A percentile compares a stretch with the other conserved stretches of the same genome.
Evolutionary conservation across 768 basidiomycete species (phyloP).

Genomic region (Solioccasus polychromus): DNA sequence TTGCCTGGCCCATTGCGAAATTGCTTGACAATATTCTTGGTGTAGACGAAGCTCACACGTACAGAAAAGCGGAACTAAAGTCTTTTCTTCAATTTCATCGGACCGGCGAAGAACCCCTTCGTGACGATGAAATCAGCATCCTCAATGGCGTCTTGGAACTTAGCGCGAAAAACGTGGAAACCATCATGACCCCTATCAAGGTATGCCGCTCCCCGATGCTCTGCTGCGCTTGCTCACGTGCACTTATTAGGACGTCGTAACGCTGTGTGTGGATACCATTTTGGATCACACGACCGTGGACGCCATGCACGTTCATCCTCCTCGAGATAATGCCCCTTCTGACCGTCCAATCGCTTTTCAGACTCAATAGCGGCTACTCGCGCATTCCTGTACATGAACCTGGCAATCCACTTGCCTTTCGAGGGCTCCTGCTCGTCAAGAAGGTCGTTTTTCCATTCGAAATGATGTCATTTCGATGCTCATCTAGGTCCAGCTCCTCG

Average conservation of each 20-base stretch:
- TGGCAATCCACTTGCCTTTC: conserved; percentile 63
- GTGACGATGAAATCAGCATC: conserved; percentile 81
- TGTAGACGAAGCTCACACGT: conserved; percentile 63
- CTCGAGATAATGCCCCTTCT: conserved; percentile 1
- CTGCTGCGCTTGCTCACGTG: too few species aligned
- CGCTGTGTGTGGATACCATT: conserved; percentile 72
- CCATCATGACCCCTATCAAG: conserved; percentile 80
- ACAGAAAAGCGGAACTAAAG: conserved; percentile 80
- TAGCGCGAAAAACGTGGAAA: conserved; percentile 69
- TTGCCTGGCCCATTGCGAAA: conserved; percentile 70
- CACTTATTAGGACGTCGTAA: conserved; percentile 67
- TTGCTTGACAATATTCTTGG: conserved; percentile 84
- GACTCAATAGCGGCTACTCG: conserved; percentile 81
- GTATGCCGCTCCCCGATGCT: conserved; percentile 34
- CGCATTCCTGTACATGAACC: conserved; percentile 87
- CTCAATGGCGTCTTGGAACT: conserved; percentile 78
- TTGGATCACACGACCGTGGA: conserved; percentile 80
- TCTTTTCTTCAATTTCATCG: conserved; percentile 80
- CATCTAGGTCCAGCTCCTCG: conserved; percentile 56
- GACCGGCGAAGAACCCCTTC: conserved; percentile 66
- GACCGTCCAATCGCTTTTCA: conserved; percentile 26
- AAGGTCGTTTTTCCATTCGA: conserved; percentile 46
- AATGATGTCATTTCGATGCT: conserved; percentile 5
- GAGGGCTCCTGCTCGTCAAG: conserved; percentile 82
- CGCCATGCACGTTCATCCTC: conserved; percentile 49